phyloP scores from a whole-genome alignment of 345 rosid genomes.

The Euphorbia tirucalli region DNA sequence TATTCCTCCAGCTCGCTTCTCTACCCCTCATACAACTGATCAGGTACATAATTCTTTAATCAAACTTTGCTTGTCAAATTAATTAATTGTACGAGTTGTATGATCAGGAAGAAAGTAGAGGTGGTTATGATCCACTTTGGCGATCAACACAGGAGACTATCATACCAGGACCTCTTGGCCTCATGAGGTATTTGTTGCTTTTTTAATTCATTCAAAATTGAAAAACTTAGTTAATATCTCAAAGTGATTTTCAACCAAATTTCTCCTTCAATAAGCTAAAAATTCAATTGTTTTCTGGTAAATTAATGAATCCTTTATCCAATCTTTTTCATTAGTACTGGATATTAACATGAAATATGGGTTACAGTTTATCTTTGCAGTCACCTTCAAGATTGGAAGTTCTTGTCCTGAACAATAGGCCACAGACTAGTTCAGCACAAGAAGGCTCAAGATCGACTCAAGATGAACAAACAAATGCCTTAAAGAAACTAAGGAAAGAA shows the following conservation, averaged over 20 bases:
- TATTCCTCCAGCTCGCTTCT: not conserved
- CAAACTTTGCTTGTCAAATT: too few relatives aligned
- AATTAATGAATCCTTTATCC: too few relatives aligned
- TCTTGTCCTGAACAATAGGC: not conserved
- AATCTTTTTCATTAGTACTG: too few relatives aligned
- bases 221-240: too few relatives aligned
- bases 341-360: too few relatives aligned
- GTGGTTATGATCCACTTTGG: constrained; percentile 3
- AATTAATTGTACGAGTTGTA: not conserved
- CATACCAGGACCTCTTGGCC: not conserved
- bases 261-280: too few relatives aligned
- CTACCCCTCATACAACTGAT: not conserved
- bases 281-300: too few relatives aligned
- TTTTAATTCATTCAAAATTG: too few relatives aligned
- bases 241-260: too few relatives aligned
- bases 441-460: constrained; percentile 20
- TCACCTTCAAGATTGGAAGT: constrained; percentile 4
- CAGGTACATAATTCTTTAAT: not conserved
- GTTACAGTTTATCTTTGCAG: constrained; percentile 4
- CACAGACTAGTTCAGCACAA: constrained; percentile 9
- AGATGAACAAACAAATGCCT: constrained; percentile 34
- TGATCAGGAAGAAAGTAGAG: constrained; percentile 12
- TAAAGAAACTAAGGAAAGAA: constrained; percentile 55
- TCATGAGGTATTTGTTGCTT: constrained; percentile 28
- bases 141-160: constrained; percentile 4